Evolutionary conservation across 805 yeast species (phyloP), one percentile per base, ranked within the genome.

Genomic region (Ogataea paradorogensis): DNA sequence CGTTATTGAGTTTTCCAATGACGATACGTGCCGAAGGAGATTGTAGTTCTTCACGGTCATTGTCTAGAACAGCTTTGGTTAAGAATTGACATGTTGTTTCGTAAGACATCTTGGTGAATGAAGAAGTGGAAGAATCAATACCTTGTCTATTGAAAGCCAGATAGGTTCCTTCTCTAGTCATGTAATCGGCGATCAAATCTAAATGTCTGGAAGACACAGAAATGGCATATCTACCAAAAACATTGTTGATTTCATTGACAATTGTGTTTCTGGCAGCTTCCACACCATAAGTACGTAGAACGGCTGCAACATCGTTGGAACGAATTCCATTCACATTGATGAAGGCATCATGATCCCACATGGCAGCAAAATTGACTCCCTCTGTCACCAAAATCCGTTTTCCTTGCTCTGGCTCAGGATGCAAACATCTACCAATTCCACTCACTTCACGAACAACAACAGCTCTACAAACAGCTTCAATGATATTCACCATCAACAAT

Each of bases 231-330:
- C 95, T 89, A 45, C 88, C 87, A 78, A 93, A 93, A 55, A 93
- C 99, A 55, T 87, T 85, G 67, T 86, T 84, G 63, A 93, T 86
- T 73, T 93, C 99, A 57, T 87, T 83, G 22, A 89, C 98, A 70
- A 93, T 86, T 24, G 99, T 93, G 65, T 89, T 88, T 66, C 99
- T 80, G 15, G 99, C 99, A 34, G 99, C 99, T 69, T 95, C 99
- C 38, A 91, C 99, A 63, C 99, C 99, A 57, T 93, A 93, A 0
- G 95, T 87, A 51, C 73, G 76, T 56, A 95, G 73, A 3, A 93
- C 96, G 13, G 96, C 87, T 27, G 86, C 81, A 51, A 93, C 82
- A 67, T 93, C 99, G 73, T 93, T 93, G 7, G 97, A 89, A 1
- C 84, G 75, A 55, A 93, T 86, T 43, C 82, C 83, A 61, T 93